Evolutionary conservation across 2,329 filamentous ascomycete genomes (phyloP), one percentile per base, ranked within the genome.

Genomic region (Raffaelea albimanens): DNA sequence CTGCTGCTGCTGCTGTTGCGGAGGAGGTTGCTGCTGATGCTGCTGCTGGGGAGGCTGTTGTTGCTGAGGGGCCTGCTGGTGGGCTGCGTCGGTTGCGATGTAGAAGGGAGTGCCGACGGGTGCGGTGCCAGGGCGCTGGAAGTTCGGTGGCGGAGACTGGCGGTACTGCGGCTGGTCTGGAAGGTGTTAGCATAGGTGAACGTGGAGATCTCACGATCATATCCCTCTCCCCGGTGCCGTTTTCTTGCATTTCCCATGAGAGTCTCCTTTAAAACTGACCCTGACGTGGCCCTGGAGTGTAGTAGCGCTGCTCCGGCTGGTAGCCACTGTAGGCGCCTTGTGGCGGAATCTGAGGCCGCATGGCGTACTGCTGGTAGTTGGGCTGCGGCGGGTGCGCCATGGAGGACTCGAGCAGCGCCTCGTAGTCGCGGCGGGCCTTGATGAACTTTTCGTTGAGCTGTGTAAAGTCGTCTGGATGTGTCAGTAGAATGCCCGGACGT

Each of bases 361-460:
- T 70, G 40, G 71, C 68, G 53, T 81, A 81, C 55, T 87, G 81
- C 57, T 85, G 83, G 61, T 91, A 93, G 55, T 75, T 80, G 42
- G 83, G 80, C 59, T 87, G 85, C 45, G 86, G 81, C n/a, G 90
- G 85, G 56, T 96, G 91, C 1, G 90, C 82, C 91, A 98, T 97
- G 48, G 91, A 97, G 18, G 87, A 85, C 65, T 98, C 93, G 19
- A 98, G 73, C n/a, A 98, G 75, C 25, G 87, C 83, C 67, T 98
- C 93, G 63, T 98, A 98, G 67, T 98, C 93, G 58, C 91, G 80
- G 54, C 93, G 83, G 41, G 93, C 93, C 67, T 98, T 98, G 73
- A 98, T 97, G 66, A 98, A 98, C 69, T 97, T 97, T 66, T 98
- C 93, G 60, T 98, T 98, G 53, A 98, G 72, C 63, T 97, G 91